Evolutionary conservation across 495 filamentous ascomycete species (phyloP).

Genomic region (Neurospora sp.): DNA sequence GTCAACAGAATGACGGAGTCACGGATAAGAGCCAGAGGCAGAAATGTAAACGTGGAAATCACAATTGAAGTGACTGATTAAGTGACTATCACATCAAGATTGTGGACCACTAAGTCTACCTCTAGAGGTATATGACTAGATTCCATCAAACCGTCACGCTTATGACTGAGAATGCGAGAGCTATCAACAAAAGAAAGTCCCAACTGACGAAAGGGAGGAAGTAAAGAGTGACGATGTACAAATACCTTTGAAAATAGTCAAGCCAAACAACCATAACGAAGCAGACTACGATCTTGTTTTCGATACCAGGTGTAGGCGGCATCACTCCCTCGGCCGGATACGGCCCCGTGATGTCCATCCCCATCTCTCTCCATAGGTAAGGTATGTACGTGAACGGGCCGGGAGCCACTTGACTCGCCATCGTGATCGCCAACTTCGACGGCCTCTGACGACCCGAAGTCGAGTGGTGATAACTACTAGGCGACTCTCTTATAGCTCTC

Average conservation of each 20-base stretch:
- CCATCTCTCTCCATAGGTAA: not conserved
- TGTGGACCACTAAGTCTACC: not conserved
- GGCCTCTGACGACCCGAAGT: no score
- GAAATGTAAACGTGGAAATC: not conserved
- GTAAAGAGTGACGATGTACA: no score
- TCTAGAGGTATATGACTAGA: not conserved
- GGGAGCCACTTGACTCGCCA: not conserved
- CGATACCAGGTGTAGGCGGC: slow-evolving; percentile 6
- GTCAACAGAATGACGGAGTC: not conserved
- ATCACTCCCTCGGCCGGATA: slow-evolving; percentile 13
- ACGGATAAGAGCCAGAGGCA: not conserved
- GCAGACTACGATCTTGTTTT: not conserved
- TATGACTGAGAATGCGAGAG: not conserved
- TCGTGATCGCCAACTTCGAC: no score
- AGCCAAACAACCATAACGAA: no score
- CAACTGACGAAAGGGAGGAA: not conserved
- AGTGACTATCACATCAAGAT: not conserved
- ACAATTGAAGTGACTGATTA: not conserved
- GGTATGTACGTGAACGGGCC: not conserved
- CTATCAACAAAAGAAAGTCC: not conserved
- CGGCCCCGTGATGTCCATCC: not conserved
- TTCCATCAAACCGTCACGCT: not conserved
- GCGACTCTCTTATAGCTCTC: no score
- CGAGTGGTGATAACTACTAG: no score
- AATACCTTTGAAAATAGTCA: no score